Evolutionary conservation across 805 yeast genomes (phyloP).

Genomic region (Sugiyamaella floridensis): DNA sequence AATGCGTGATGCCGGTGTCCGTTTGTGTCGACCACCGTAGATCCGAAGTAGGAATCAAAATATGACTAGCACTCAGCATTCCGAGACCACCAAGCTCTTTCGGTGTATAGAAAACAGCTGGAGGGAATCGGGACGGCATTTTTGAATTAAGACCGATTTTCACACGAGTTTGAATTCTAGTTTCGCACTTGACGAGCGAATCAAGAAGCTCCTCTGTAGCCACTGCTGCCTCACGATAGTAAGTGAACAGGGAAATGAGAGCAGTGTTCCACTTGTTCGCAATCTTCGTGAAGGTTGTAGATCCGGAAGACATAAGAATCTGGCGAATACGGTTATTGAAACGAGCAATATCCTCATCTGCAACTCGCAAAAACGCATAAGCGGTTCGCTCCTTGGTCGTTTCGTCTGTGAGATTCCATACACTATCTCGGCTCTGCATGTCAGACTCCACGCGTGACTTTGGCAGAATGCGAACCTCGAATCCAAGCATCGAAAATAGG

Average conservation of each 20-base stretch:
- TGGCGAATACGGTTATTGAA: conserved; percentile 83
- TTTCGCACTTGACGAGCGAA: conserved; percentile 80
- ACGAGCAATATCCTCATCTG: conserved; percentile 68
- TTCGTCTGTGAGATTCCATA: conserved; percentile 79
- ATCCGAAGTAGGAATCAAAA: conserved; percentile 89
- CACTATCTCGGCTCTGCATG: conserved; percentile 65
- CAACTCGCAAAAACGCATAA: conserved; percentile 75
- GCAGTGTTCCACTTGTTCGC: conserved; percentile 97
- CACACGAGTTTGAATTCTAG: conserved; percentile 87
- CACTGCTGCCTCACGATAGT: conserved; percentile 88
- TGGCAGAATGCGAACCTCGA: conserved; percentile 85
- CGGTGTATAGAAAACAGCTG: conserved; percentile 96
- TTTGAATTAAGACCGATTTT: conserved; percentile 93
- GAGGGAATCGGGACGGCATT: conserved; percentile 98
- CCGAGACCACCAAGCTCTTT: conserved; percentile 97
- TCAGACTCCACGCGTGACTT: conserved; percentile 51
- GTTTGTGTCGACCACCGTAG: conserved; percentile 87
- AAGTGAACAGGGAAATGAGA: conserved; percentile 74
- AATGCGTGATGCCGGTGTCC: conserved; percentile 89
- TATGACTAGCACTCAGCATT: conserved; percentile 95
- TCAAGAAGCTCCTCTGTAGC: conserved; percentile 75
- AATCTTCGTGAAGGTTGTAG: conserved; percentile 88
- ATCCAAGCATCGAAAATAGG: conserved; percentile 87
- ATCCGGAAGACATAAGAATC: conserved; percentile 89
- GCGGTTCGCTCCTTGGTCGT: conserved; percentile 79